Percentiles rank a stretch among this genome's conserved stretches.
Evolutionary conservation across 805 yeast species (phyloP).

Genomic region (Wickerhamomyces pijperi): DNA sequence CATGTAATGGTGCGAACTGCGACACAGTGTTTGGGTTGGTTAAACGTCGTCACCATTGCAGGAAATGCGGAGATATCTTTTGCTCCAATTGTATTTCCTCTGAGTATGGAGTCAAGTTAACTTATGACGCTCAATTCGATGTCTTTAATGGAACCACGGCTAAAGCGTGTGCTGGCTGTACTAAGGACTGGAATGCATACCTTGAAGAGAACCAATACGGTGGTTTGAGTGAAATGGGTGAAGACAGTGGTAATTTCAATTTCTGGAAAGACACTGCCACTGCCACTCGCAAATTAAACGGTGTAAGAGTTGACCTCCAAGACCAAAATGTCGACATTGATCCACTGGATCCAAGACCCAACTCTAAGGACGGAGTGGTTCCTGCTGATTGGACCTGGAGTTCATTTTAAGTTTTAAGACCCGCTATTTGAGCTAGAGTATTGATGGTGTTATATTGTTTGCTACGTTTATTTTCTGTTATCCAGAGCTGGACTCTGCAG

Average conservation of each 20-base stretch:
- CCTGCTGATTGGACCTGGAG: constrained; percentile 68
- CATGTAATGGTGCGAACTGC: constrained; percentile 61
- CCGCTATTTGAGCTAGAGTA: too few species aligned
- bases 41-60: constrained; percentile 62
- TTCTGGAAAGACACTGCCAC: background rate
- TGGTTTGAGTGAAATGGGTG: constrained; percentile 6
- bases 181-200: constrained; percentile 36
- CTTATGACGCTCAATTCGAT: constrained; percentile 29
- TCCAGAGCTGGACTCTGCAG: too few species aligned
- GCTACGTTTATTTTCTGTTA: too few species aligned
- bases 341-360: background rate
- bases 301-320: background rate
- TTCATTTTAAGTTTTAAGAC: constrained; percentile 31
- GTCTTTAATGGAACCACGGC: constrained; percentile 41
- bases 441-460: too few species aligned
- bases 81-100: constrained; percentile 43
- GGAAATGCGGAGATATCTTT: constrained; percentile 62
- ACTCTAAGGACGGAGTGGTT: constrained; percentile 17
- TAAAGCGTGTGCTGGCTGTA: constrained; percentile 51
- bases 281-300: constrained; percentile 1
- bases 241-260: constrained; percentile 7
- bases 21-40: constrained; percentile 46
- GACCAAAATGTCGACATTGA: background rate
- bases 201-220: constrained; percentile 17
- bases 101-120: constrained; percentile 34